Evolutionary conservation across 1,284 basidiomycete species (phyloP), one percentile per base, ranked within the genome.

Genomic region (Trichosporon faecale): DNA sequence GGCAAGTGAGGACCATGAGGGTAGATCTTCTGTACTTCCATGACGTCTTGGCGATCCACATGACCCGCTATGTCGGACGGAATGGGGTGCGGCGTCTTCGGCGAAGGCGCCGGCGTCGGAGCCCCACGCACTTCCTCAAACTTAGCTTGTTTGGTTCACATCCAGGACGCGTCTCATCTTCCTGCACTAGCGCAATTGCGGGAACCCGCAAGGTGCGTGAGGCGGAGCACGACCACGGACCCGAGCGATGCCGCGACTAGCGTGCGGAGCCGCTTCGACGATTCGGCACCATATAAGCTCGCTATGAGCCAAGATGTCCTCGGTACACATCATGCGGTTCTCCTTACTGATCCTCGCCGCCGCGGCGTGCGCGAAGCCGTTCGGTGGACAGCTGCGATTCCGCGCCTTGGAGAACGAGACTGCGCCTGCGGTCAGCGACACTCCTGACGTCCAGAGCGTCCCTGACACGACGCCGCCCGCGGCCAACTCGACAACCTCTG

Each of bases 231-330:
- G 7, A 35, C 9, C 35, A 37, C 35, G 11, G 35, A 37, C 9
- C 35, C 35, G 35, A 37, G 35, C 35, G 35, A 37, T 37, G 35
- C 35, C 11, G 68, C 76, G 80, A 9, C n/a, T 23, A 49, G 46
- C 46, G 46, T 21, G 46, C 21, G 46, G n/a, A n/a, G 4, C 33
- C 7, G 8, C 33, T 35, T 35, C 33, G 33, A n/a, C n/a, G 40
- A 14, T 11, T 18, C 40, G 40, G 40, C 6, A 3, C 3, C 5
- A 46, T 46, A 46, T n/a, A 46, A 46, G 18, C 18, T 46, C 18
- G 44, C 16, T 2, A 14, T 21, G 5, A 46, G 8, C n/a, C 18
- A 46, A 3, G 9, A 18, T 18, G 3, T 18, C 44, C n/a, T 21
- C 49, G 21, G 21, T 21, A 52, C 21, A 21, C 49, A 52, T 6